Evolutionary conservation across 768 basidiomycete genomes (phyloP).

Genomic region (Cyclocybe cylindracea): DNA sequence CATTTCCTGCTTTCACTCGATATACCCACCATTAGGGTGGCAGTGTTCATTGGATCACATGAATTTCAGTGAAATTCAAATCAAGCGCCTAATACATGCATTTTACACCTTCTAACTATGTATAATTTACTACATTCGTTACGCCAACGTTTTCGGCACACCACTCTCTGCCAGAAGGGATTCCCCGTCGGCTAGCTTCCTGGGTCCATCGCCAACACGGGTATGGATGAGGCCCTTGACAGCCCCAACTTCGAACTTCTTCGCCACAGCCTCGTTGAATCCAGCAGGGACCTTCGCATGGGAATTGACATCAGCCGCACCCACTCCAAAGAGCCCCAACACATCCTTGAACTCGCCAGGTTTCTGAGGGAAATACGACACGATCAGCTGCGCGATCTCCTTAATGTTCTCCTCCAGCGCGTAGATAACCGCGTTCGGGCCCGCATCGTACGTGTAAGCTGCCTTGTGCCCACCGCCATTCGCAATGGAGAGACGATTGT

Average conservation of each 20-base stretch:
- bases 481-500: conserved; percentile 78
- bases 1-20: too few relatives aligned
- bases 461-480: conserved; percentile 65
- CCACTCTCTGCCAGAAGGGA: conserved; percentile 70
- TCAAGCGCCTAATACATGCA: neutral
- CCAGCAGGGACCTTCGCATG: conserved; percentile 60
- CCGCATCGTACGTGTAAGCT: conserved; percentile 99
- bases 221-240: conserved; percentile 94
- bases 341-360: conserved; percentile 71
- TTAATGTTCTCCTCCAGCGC: conserved; percentile 74
- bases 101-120: neutral
- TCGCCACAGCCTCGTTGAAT: conserved; percentile 80
- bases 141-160: conserved; percentile 59
- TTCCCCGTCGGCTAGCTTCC: conserved; percentile 62
- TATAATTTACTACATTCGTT: neutral
- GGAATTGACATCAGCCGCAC: conserved; percentile 34
- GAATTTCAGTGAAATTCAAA: too few relatives aligned
- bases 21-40: too few relatives aligned
- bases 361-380: conserved; percentile 87
- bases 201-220: conserved; percentile 88
- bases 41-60: too few relatives aligned
- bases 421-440: conserved; percentile 98
- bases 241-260: conserved; percentile 69
- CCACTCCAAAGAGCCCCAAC: conserved; percentile 57
- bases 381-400: conserved; percentile 74